Base-by-base conservation (phyloP, 768 basidiomycete species). In the Collybia sordida region DNA sequence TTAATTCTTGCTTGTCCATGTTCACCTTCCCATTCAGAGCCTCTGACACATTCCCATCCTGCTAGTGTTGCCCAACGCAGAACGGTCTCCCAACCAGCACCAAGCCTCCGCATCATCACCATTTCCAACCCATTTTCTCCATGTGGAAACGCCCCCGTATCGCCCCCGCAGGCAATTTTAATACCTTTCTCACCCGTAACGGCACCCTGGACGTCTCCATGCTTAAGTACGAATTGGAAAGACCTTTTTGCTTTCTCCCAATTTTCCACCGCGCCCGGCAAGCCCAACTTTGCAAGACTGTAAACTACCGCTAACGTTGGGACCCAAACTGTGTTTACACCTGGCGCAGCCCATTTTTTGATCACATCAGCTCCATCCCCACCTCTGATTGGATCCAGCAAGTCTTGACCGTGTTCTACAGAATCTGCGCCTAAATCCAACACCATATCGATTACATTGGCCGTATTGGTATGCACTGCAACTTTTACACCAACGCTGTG, bases 81-180 rank as follows among this genome's bases (percentile, higher is more conserved):
- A 14, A 86, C 78, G 45, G 68, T 67, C 27, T 64, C 62, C 78
- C 78, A 80, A 21, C 68, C 64, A 18, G 79, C 82, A 1, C 84
- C 83, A 1, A 82, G 67, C 22, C 63, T 58, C 12, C 77, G 75
- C 86, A 86, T 85, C 24, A 85, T 61, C 56, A 75, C 67, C 72
- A 86, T 68, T 70, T 86, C 85, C 36, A 79, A 63, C 22, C 79
- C 73, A 57, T 86, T 86, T 53, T 73, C 66, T 0, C 83, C 84
- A 58, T 85, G 85, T 15, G 75, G 56, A 61, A 86, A 86, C 2
- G 77, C 75, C 7, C 83, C 85, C 2, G 84, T 86, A 62, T 86
- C 82, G 1, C 84, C 82, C 6, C 84, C 83, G 58, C 79, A 80
- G 6, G 81, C 81, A 45, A 86, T 72, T 5, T 56, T 46, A 15